These are phyloP conservation scores for Scutellaria barbata DNA, from an alignment of 257 asterid genomes.

Conservation along the genomic window DNA sequence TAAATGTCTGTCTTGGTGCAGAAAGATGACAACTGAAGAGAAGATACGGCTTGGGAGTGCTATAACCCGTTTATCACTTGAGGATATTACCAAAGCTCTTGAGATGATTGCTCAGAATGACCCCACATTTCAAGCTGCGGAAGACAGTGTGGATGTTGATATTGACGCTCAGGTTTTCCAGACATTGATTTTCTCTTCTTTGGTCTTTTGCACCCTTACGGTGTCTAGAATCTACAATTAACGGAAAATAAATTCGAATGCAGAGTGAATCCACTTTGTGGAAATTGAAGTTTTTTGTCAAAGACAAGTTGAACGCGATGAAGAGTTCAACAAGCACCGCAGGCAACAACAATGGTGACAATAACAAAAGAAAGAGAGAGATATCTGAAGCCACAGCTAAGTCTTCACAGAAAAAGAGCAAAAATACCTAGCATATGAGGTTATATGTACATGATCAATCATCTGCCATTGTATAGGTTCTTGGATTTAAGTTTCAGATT, in stretches of 20 bases:
- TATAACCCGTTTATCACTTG: slow-evolving; percentile 63
- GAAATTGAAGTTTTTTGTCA: slow-evolving; percentile 80
- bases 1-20: slow-evolving; percentile 37
- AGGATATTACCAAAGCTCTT: slow-evolving; percentile 75
- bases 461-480: slow-evolving; percentile 31
- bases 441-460: slow-evolving; percentile 48
- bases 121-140: slow-evolving; percentile 58
- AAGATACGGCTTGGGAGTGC: slow-evolving; percentile 79
- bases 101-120: slow-evolving; percentile 66
- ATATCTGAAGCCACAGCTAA: slow-evolving; percentile 49
- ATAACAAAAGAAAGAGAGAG: slow-evolving; percentile 62
- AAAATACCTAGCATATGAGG: slow-evolving; percentile 32
- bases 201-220: background rate
- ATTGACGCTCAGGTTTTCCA: slow-evolving; percentile 75
- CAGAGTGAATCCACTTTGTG: slow-evolving; percentile 72
- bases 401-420: slow-evolving; percentile 61
- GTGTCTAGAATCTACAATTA: background rate
- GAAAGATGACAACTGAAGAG: slow-evolving; percentile 84
- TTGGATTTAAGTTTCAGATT: background rate
- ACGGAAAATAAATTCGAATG: slow-evolving; percentile 15
- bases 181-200: background rate
- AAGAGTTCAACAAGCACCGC: slow-evolving; percentile 53
- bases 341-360: slow-evolving; percentile 46
- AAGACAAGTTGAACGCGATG: slow-evolving; percentile 61
- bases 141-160: slow-evolving; percentile 74